Conservation (phyloP, 768 basidiomycete genomes). For the Clitopilus passeckerianus region DNA sequence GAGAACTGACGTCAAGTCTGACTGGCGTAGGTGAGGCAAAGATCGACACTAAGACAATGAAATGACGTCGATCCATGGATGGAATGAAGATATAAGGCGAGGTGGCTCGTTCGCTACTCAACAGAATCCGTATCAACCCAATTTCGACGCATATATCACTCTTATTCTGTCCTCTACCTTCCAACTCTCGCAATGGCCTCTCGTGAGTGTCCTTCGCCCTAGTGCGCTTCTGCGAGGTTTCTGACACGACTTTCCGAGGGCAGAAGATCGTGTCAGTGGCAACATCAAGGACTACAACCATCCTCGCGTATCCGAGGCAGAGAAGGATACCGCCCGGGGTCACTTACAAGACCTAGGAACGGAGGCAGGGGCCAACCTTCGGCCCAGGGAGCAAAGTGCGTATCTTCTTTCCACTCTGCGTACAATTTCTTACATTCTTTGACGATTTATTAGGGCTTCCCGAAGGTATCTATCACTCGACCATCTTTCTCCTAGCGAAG, state of each 20-base stretch:
- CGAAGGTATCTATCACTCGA: background rate
- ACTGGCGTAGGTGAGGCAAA: background rate
- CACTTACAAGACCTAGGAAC: constrained; percentile 6
- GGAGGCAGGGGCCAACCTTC: background rate
- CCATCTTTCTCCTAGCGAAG: no score
- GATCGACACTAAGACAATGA: background rate
- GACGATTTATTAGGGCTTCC: background rate
- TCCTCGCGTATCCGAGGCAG: constrained; percentile 46
- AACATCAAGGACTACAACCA: constrained; percentile 27
- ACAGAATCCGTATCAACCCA: background rate
- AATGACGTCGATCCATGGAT: background rate
- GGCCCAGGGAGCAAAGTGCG: background rate
- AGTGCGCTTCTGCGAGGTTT: background rate
- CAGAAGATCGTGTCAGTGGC: background rate
- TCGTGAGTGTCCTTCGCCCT: background rate
- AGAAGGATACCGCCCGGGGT: constrained; percentile 37
- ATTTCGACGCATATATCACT: background rate
- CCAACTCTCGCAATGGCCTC: background rate
- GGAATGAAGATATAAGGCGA: background rate
- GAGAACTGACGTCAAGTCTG: background rate
- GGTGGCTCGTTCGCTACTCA: background rate
- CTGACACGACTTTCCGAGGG: background rate
- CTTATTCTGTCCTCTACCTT: background rate
- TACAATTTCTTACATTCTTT: no score
- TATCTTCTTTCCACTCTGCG: no score